A percentile compares a stretch with the other conserved stretches of the same genome.
Conservation (phyloP, 2,329 filamentous ascomycete genomes). For the Pseudogymnoascus sp. region DNA sequence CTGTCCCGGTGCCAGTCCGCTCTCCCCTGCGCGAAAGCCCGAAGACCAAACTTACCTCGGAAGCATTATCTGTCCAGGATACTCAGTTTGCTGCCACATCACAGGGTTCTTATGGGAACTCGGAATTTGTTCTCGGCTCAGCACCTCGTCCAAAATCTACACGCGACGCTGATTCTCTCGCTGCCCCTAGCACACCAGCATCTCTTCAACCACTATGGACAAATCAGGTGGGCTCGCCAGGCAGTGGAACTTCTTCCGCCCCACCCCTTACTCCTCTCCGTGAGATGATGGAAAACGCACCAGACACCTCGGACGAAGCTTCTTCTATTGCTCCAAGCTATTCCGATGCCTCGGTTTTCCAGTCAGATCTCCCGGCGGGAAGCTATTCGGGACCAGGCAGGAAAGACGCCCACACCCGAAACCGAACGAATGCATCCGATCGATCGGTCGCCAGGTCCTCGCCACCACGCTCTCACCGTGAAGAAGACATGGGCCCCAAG, state of each 20-base stretch:
- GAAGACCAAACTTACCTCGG: not conserved
- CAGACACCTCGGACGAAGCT: conserved; percentile 28
- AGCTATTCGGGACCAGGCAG: conserved; percentile 1
- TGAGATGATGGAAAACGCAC: conserved; percentile 30
- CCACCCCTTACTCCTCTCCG: conserved; percentile 30
- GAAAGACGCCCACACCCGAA: conserved; percentile 5
- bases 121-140: conserved; percentile 23
- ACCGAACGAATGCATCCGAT: conserved; percentile 9
- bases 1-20: not conserved
- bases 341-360: not conserved
- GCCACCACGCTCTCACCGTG: not conserved
- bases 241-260: conserved; percentile 17
- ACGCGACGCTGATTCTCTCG: not conserved
- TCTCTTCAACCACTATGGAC: not conserved
- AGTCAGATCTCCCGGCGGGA: not conserved
- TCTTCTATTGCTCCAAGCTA: conserved; percentile 23
- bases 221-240: not conserved
- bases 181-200: conserved; percentile 1
- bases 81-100: not conserved
- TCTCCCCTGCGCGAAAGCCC: not conserved
- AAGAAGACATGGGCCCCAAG: not conserved
- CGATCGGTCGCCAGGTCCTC: not conserved
- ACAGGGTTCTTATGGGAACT: not conserved
- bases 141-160: conserved; percentile 22
- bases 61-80: conserved; percentile 1